Evolutionary conservation across 306 rosid genomes (phyloP), one percentile per base, ranked within the genome.

Genomic region (Cercis canadensis): DNA sequence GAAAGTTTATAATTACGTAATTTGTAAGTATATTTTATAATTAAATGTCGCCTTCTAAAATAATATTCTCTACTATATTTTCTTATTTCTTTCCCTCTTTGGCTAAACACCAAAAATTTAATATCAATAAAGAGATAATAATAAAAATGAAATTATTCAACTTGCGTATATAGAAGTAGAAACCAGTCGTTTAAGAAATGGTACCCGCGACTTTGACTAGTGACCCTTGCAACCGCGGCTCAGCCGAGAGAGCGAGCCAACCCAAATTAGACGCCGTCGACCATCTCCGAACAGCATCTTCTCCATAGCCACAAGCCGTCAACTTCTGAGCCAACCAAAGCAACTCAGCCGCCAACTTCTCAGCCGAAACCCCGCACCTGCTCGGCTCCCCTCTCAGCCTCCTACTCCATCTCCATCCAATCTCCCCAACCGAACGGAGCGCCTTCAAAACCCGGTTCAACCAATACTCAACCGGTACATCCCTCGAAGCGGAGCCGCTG

Each of bases 301-400:
- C 78, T 0, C 37, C 61, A 7, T 44, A 82, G 0, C 90, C 96
- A 65, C 93, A 89, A n/a, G 74, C 78, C 41, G 61, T 82, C 87
- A 89, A 51, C 72, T 86, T 92, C 82, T 75, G 63, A 33, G 81
- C 87, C 83, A 92, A n/a, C 97, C 97, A 92, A 6, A 85, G 49
- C 65, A 82, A 17, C 85, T 89, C 96, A 11, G 89, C 87, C 52
- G 83, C 92, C 70, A 82, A 73, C 81, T 89, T 89, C 87, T 86
- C 96, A 11, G 74, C 82, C 68, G 87, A 84, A 43, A 65, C 46
- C 58, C 77, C 82, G 32, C n/a, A 31, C 66, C 69, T 39, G 6
- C 45, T 36, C 39, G 0, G 31, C 50, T 52, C 67, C 75, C 47
- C 15, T 62, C 60, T 65, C 40, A 5, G 16, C 37, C 55, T 40